Evolutionary conservation across 768 basidiomycete genomes (phyloP).

Genomic region (Pulveroboletus sp.): DNA sequence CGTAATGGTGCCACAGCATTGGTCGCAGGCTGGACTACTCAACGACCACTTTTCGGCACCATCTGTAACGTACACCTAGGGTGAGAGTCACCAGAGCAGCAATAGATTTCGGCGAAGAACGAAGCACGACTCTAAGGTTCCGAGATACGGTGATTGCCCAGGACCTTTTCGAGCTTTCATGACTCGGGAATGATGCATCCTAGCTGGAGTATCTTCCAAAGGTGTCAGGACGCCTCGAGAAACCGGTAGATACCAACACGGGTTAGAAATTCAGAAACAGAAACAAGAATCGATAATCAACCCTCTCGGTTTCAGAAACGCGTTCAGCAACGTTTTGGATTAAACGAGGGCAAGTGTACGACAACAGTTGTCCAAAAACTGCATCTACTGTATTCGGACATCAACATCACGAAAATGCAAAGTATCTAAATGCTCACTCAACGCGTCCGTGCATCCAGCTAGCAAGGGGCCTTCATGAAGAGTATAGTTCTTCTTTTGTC

Average conservation of each 20-base stretch:
- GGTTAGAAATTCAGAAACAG: too few relatives aligned
- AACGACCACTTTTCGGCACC: background rate
- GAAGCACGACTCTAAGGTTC: too few relatives aligned
- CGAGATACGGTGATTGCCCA: too few relatives aligned
- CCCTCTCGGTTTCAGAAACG: background rate
- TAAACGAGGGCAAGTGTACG: conserved; percentile 16
- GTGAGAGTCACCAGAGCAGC: too few relatives aligned
- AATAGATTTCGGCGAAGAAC: too few relatives aligned
- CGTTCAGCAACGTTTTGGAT: conserved; percentile 15
- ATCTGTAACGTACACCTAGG: background rate
- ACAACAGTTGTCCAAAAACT: conserved; percentile 18
- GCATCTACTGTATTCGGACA: conserved; percentile 23
- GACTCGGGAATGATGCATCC: too few relatives aligned
- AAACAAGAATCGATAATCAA: background rate
- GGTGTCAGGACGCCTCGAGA: too few relatives aligned
- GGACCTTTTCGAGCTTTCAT: too few relatives aligned
- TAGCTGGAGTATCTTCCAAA: too few relatives aligned
- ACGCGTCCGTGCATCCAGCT: conserved; percentile 10
- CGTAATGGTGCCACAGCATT: background rate
- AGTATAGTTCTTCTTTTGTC: conserved; percentile 63
- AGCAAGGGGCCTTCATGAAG: conserved; percentile 31
- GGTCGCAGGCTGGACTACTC: too few relatives aligned
- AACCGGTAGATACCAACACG: background rate
- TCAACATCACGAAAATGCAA: background rate
- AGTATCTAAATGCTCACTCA: conserved; percentile 11